Base-by-base conservation (phyloP, 1,284 basidiomycete genomes). In the Tilletia indica region DNA sequence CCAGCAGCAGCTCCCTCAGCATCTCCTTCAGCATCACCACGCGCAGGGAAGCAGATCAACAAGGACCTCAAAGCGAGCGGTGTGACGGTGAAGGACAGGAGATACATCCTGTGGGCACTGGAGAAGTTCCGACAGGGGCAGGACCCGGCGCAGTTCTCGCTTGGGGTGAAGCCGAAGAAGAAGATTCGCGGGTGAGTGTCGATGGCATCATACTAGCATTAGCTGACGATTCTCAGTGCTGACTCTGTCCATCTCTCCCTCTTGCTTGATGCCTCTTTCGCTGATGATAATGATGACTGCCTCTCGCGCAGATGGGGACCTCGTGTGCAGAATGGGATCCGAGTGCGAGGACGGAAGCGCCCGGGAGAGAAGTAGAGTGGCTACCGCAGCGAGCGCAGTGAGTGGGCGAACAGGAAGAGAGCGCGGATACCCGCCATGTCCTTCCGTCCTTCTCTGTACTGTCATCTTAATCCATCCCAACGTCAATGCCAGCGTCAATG, bases 41-140 rank as follows among this genome's bases (percentile, higher is more conserved):
- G 61, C 36, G 61, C 38, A 38, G 61, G 61, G 47, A 68, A 67
- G 49, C 49, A 68, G 21, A 48, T 47, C 51, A 56, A 64, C 31
- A 45, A 63, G n/a, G 63, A 68, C 9, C 45, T 71, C 36, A 61
- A 47, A 51, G 25, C 49, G 34, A 48, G 38, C 1, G 70, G 70
- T 3, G 66, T 71, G 12, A 8, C 51, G 3, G 48, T 68, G 45
- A 61, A 61, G 66, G 66, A 71, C 31, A 34, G 70, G 25, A 67
- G 67, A 68, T 71, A 71, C 39, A 38, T 71, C 6, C 70, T 71
- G 5, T 71, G 70, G 70, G 66, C 66, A 14, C 36, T 71, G 66
- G 70, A 71, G 67, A 68, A 66, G 66, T 71, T 34, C 70, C 48
- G 70, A 16, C 70, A 68, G 38, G 70, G 70, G n/a, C 45, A 42